Evolutionary conservation across 2,329 filamentous ascomycete genomes (phyloP), one percentile per base, ranked within the genome.

Genomic region (Endoconidiophora laricicola): DNA sequence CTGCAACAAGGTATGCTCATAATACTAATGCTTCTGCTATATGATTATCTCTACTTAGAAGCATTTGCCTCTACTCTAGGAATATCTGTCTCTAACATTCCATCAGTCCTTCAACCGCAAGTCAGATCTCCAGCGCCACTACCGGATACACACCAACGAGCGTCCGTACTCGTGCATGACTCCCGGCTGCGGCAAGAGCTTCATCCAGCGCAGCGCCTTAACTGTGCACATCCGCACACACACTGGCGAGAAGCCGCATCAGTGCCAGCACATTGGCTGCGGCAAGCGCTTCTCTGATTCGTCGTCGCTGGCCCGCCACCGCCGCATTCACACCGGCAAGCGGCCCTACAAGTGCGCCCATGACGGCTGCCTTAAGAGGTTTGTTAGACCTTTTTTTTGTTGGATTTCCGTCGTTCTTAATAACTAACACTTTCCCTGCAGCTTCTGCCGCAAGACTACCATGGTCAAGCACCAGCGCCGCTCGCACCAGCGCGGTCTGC

Each of bases 391-490:
- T 22, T 12, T 14, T 12, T 24, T 24, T 18, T 18, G 16, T 18
- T 18, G 2, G 16, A 3, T n/a, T 20, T 18, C n/a, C n/a, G 4
- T 23, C 14, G 14, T 20, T 5, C 24, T n/a, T 26, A 16, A n/a
- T 23, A 61, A 50, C 61, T 55, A 22, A 41, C 36, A n/a, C 12
- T 22, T 29, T n/a, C 18, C 22, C 20, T 22, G 9, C 56, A 81
- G 79, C 61, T 83, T 83, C 61, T 83, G 79, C 62, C 71, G 80
- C 49, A 83, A 83, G 62, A 83, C 79, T 4, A 83, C 78, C 50
- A 79, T 80, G 76, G 74, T 81, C 49, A 81, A 81, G 63, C 77
- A 80, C 59, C 75, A 80, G 59, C 67, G 76, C 48, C 68, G 75
- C 23, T 76, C 74, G 1, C 76, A 80, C 58, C 74, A 78, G 57